These are phyloP conservation scores for Ustilago vetiveriae DNA, from an alignment of 1,284 basidiomycete species.

Conservation along the genomic window DNA sequence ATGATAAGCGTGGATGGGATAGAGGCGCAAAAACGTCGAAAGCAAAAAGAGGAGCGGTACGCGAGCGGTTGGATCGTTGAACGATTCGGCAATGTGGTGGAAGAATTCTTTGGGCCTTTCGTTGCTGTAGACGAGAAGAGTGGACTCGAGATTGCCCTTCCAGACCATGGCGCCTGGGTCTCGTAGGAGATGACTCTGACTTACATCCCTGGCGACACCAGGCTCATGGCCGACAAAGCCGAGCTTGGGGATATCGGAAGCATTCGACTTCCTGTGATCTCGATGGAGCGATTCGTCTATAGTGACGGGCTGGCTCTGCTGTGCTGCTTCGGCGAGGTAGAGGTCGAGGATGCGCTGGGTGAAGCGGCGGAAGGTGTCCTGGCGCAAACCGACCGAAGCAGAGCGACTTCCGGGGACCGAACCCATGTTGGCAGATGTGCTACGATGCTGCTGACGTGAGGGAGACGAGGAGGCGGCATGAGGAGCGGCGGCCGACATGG, in stretches of 20 bases:
- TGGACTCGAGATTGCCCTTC: constrained; percentile 58
- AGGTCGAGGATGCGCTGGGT: constrained; percentile 58
- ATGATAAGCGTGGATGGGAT: constrained; percentile 60
- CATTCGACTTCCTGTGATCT: constrained; percentile 15
- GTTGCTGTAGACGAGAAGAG: constrained; percentile 55
- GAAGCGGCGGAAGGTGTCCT: constrained; percentile 51
- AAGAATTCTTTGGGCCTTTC: constrained; percentile 61
- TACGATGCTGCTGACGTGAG: constrained; percentile 21
- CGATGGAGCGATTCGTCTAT: constrained; percentile 13
- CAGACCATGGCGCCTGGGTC: constrained; percentile 44
- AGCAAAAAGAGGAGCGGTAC: constrained; percentile 60
- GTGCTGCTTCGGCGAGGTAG: constrained; percentile 56
- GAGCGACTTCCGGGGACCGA: constrained; percentile 28
- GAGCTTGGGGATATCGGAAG: constrained; percentile 15
- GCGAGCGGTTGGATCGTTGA: constrained; percentile 41
- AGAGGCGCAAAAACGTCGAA: constrained; percentile 58
- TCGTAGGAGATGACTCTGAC: constrained; percentile 14
- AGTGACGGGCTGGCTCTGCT: constrained; percentile 27
- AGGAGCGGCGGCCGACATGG: constrained; percentile 35
- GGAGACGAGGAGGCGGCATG: constrained; percentile 16
- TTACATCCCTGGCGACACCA: constrained; percentile 8
- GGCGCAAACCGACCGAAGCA: constrained; percentile 21
- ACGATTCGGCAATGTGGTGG: constrained; percentile 57
- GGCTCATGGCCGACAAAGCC: constrained; percentile 10
- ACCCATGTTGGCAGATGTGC: constrained; percentile 7